Evolutionary conservation across 495 filamentous ascomycete genomes (phyloP).

Genomic region (Cercophora samala): DNA sequence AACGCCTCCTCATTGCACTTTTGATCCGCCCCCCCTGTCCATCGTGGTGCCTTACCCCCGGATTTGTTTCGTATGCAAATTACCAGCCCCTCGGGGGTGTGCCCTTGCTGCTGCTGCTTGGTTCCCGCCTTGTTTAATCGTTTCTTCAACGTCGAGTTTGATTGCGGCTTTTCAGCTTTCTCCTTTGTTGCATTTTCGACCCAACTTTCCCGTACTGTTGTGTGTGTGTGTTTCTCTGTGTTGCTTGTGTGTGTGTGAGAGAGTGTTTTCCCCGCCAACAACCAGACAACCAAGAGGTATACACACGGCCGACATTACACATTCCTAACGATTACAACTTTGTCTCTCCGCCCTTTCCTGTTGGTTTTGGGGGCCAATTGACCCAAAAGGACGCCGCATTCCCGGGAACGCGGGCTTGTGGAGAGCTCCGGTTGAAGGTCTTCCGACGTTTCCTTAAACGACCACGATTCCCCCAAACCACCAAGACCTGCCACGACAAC

Average conservation of each 20-base stretch:
- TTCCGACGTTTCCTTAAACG: not conserved
- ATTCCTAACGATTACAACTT: not conserved
- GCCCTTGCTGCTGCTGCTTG: not conserved
- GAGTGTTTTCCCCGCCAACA: not conserved
- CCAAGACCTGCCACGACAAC: not conserved
- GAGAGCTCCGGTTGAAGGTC: not conserved
- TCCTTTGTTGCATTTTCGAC: not conserved
- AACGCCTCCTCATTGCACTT: not conserved
- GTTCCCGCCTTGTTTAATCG: not conserved
- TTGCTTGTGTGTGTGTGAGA: not conserved
- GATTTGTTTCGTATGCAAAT: slow-evolving; percentile 3
- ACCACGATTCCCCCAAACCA: not conserved
- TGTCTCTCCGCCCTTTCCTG: not conserved
- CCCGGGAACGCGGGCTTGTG: not conserved
- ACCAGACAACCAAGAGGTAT: not conserved
- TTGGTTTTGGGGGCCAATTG: not conserved
- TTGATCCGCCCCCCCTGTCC: not conserved
- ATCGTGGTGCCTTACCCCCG: slow-evolving; percentile 1
- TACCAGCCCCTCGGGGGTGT: not conserved
- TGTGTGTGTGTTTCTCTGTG: not conserved
- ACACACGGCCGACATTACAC: not conserved
- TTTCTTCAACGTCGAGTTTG: not conserved
- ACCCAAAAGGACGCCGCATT: not conserved
- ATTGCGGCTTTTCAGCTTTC: not conserved
- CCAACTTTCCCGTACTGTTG: not conserved